These are phyloP conservation scores for Sabuloglossum arenarium DNA, from an alignment of 495 filamentous ascomycete species.

Conservation along the genomic window DNA sequence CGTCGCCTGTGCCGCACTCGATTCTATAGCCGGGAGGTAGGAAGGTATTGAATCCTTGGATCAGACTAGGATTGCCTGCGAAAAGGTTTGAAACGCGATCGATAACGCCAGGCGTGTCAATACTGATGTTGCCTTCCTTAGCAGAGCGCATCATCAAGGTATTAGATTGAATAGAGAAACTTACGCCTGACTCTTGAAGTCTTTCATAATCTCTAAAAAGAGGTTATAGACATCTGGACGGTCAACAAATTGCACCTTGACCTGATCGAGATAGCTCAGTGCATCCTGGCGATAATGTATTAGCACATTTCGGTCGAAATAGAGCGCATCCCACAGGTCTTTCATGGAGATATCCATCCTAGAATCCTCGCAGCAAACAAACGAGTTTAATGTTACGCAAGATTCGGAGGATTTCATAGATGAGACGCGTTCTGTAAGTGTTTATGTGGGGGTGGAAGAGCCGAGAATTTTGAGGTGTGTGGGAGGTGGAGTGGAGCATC, in stretches of 20 bases:
- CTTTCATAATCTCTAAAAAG: slow-evolving; percentile 99
- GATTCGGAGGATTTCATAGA: no score
- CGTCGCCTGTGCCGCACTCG: slow-evolving; percentile 78
- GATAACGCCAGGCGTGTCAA: slow-evolving; percentile 96
- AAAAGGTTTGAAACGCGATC: slow-evolving; percentile 94
- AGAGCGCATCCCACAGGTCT: no score
- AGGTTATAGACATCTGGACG: slow-evolving; percentile 96
- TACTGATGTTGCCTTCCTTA: slow-evolving; percentile 28
- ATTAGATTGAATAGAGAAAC: slow-evolving; percentile 17
- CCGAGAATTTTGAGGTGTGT: no score
- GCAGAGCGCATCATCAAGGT: slow-evolving; percentile 4
- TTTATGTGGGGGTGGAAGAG: no score
- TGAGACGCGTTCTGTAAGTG: no score
- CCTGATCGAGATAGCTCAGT: slow-evolving; percentile 91
- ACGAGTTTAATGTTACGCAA: no score
- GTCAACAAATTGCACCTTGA: slow-evolving; percentile 94
- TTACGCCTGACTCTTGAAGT: slow-evolving; percentile 96
- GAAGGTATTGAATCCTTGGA: slow-evolving; percentile 98
- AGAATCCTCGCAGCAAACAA: no score
- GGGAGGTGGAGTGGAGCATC: background rate
- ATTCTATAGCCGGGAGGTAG: slow-evolving; percentile 93
- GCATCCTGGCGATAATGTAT: slow-evolving; percentile 44
- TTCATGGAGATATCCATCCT: no score
- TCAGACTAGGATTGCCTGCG: slow-evolving; percentile 85
- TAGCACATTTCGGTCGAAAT: slow-evolving; percentile 7